Evolutionary conservation across 352 stramenopile species (phyloP).

Genomic region (Globisporangium carolinianum): DNA sequence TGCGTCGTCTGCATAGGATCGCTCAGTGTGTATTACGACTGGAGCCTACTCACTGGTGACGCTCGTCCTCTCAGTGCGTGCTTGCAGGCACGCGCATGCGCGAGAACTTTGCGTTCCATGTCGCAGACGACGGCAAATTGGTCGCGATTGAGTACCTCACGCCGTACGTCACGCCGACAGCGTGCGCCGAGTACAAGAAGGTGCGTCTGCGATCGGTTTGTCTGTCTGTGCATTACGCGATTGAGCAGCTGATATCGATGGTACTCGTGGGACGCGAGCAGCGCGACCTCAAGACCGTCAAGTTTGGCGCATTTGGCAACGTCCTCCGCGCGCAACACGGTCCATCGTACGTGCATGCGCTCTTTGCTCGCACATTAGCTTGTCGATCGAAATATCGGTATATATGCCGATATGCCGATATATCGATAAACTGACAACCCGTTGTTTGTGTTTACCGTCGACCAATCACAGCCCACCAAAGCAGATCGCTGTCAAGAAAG

Average conservation of each 20-base stretch:
- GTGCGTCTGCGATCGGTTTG: conserved; percentile 9
- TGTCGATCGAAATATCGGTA: no score
- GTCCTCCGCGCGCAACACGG: conserved; percentile 56
- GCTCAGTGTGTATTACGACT: not conserved
- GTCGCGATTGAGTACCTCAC: conserved; percentile 79
- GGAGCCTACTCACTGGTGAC: not conserved
- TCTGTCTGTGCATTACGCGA: no score
- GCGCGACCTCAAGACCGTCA: conserved; percentile 50
- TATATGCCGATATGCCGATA: no score
- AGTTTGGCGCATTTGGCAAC: conserved; percentile 45
- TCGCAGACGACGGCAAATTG: conserved; percentile 72
- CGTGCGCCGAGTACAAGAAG: conserved; percentile 48
- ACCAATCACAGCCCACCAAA: conserved; percentile 62
- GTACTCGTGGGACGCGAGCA: conserved; percentile 11
- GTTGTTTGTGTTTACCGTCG: no score
- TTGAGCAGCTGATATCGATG: no score
- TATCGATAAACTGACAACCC: not conserved
- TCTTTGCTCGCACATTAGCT: no score
- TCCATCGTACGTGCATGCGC: conserved; percentile 62
- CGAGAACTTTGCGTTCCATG: conserved; percentile 78
- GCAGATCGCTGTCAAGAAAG: conserved; percentile 48
- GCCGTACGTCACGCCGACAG: conserved; percentile 29
- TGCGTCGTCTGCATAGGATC: conserved; percentile 6
- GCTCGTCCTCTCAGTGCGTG: conserved; percentile 37
- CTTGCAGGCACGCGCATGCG: conserved; percentile 62